Conservation (phyloP, 2,329 filamentous ascomycete genomes). For the Aureobasidium sp. region DNA sequence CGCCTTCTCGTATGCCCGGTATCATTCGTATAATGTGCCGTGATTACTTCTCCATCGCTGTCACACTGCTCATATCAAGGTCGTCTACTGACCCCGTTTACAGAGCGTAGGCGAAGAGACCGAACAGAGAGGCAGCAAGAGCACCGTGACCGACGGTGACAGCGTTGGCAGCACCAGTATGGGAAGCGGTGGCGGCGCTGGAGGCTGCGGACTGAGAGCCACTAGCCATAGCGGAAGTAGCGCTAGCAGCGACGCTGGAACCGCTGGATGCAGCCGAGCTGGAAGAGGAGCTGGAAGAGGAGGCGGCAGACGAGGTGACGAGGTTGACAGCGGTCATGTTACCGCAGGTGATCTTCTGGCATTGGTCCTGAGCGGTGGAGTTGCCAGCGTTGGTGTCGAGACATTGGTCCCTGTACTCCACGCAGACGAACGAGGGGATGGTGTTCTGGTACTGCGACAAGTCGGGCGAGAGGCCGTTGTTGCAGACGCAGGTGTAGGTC, state of each 20-base stretch:
- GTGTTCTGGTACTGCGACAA: constrained; percentile 49
- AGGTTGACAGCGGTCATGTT: constrained; percentile 36
- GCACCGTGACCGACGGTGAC: constrained; percentile 38
- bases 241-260: constrained; percentile 23
- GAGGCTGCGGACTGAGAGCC: constrained; percentile 19
- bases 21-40: constrained; percentile 10
- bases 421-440: constrained; percentile 54
- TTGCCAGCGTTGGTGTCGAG: constrained; percentile 32
- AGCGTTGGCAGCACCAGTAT: constrained; percentile 37
- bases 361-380: constrained; percentile 33
- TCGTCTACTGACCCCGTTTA: constrained; percentile 28
- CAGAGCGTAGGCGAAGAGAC: constrained; percentile 50
- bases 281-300: constrained; percentile 21
- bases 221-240: constrained; percentile 20
- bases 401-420: constrained; percentile 40
- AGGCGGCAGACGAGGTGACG: constrained; percentile 26
- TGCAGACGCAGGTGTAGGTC: constrained; percentile 50
- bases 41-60: neutral
- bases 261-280: constrained; percentile 20
- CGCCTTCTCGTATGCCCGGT: constrained; percentile 8
- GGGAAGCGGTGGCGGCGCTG: constrained; percentile 18
- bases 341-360: constrained; percentile 47
- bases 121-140: constrained; percentile 46
- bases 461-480: constrained; percentile 47
- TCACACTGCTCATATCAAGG: neutral